Evolutionary conservation across 345 rosid species (phyloP), one percentile per base, ranked within the genome.

Genomic region (Camelina hispida): DNA sequence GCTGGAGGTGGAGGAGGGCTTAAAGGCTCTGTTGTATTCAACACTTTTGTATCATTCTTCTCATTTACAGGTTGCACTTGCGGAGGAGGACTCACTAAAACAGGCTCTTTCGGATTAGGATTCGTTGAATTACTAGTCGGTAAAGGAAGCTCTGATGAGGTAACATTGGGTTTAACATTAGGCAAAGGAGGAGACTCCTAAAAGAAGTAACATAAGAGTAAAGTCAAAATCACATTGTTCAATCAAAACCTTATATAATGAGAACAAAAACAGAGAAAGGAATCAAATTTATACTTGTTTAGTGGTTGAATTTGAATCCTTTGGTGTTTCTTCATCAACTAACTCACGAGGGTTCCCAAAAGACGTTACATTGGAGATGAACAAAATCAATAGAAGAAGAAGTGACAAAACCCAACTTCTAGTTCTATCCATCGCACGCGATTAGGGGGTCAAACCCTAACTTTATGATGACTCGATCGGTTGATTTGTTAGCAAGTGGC

Each of bases 101-200:
- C 75, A 55, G 71, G 69, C 46, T 38, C 66, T 38, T 81, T 78
- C 2, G 79, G 65, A 74, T 67, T 72, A 60, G 69, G 61, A 34
- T 40, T 65, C 8, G 85, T 48, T 40, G 84, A 65, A 34, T 74
- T 81, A 38, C 4, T 67, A 34, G 35, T 54, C 2, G 66, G 63
- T 17, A 23, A 51, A 51, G 66, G 62, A 9, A 71, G n/a, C 51
- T 69, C 72, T 61, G 73, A 38, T 7, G 85, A 42, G 38, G n/a
- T 82, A 1, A 57, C 64, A 34, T 70, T 79, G 12, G 63, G 58
- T 48, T 40, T 57, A 20, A 69, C 61, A 79, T 52, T 77, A 20
- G 80, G 83, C 68, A 63, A 64, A 3, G 81, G 84, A 69, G 90
- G 84, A 69, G 90, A 52, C 61, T 50, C 81, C 95, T 90, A 52